Evolutionary conservation across 768 basidiomycete species (phyloP).

Genomic region (Leucocoprinus sp.): DNA sequence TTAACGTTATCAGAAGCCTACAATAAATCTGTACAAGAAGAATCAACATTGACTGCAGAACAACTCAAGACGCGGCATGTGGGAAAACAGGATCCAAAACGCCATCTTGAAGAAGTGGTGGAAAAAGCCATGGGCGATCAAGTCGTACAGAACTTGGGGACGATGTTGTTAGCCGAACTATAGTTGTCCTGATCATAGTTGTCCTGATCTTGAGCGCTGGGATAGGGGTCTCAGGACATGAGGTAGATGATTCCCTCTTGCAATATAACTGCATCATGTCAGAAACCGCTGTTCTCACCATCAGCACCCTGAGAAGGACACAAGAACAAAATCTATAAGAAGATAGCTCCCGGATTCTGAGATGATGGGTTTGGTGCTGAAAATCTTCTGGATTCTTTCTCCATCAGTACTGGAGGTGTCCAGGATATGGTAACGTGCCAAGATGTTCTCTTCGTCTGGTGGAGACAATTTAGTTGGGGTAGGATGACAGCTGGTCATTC

Average conservation of each 20-base stretch:
- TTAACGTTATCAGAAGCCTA: constrained; percentile 86
- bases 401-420: constrained; percentile 5
- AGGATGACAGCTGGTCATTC: too few species aligned
- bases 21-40: constrained; percentile 97
- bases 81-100: constrained; percentile 96
- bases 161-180: constrained; percentile 89
- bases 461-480: too few species aligned
- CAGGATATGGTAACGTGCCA: too few species aligned
- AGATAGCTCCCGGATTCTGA: not conserved
- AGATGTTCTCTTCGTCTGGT: too few species aligned
- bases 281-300: constrained; percentile 8
- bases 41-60: constrained; percentile 87
- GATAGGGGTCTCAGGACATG: constrained; percentile 2
- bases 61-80: constrained; percentile 97
- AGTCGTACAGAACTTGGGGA: constrained; percentile 90
- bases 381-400: too few species aligned
- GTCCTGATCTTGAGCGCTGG: constrained; percentile 3
- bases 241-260: constrained; percentile 12
- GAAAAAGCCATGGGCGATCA: constrained; percentile 98
- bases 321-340: not conserved
- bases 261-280: constrained; percentile 13
- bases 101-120: constrained; percentile 94
- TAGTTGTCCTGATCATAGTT: too few species aligned
- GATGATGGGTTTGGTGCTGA: too few species aligned
- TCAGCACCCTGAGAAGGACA: constrained; percentile 4